Conservation (phyloP, 169 alveolate species). For the Cyclospora cayetanensis region DNA sequence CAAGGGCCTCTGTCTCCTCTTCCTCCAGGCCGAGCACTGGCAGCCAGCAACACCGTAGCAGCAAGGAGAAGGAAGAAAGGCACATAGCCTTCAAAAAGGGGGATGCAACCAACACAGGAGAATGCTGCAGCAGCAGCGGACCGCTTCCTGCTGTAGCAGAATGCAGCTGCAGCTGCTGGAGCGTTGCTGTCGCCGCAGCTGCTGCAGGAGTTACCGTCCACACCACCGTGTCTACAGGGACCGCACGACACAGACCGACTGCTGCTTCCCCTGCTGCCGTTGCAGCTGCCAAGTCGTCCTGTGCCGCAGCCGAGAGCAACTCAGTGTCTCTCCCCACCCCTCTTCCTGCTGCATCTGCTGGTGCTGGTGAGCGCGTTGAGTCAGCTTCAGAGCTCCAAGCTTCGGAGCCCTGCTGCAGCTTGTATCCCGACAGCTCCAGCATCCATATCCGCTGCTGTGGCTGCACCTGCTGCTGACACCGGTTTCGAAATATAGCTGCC, state of each 20-base stretch:
- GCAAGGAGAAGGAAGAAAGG: background rate
- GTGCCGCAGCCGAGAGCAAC: conserved; percentile 6
- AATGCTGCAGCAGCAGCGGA: conserved; percentile 22
- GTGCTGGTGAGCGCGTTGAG: too few species aligned
- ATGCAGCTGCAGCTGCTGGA: background rate
- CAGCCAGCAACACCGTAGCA: conserved; percentile 35
- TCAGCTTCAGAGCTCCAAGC: background rate
- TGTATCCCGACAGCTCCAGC: conserved; percentile 5
- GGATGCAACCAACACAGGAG: conserved; percentile 6
- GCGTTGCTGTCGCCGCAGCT: conserved; percentile 20
- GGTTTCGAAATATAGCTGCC: background rate
- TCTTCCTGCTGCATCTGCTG: background rate
- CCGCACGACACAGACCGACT: conserved; percentile 9
- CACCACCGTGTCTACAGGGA: background rate
- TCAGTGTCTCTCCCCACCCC: background rate
- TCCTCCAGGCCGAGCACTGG: background rate
- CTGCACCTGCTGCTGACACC: background rate
- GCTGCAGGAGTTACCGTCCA: background rate
- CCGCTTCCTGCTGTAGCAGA: background rate
- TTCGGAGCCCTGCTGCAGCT: background rate
- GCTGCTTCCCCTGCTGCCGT: conserved; percentile 11
- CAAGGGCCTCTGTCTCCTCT: background rate
- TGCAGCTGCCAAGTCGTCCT: too few species aligned
- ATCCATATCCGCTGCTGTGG: background rate
- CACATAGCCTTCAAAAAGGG: background rate